Base-by-base conservation (phyloP, 495 filamentous ascomycete genomes). In the Podospora bellae-mahoneyi region DNA sequence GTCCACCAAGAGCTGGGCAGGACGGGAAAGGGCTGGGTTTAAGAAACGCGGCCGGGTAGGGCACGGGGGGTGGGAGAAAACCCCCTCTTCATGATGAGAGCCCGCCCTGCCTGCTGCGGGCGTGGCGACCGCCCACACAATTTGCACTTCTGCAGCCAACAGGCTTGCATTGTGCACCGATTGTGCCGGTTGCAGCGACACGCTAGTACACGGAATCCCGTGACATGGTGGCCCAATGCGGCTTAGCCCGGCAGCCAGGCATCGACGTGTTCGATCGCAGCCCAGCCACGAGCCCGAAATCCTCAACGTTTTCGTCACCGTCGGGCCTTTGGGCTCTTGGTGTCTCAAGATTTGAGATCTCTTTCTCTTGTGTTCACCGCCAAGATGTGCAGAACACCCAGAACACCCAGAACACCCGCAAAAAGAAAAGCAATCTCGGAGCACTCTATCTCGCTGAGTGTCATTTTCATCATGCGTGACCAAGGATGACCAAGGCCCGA, bases 141-240 rank as follows among this genome's bases (percentile, higher is more conserved):
- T 48, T 48, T 26, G 23, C 55, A 58, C 55, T 26, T 26, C 32
- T 69, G 56, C 54, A 28, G 64, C 67, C 71, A 73, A 71, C 74
- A 70, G n/a, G 59, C 62, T 72, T 62, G 67, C 61, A 62, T 63
- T 53, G 61, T 63, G 61, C 61, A 23, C 39, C 57, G 19, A 66
- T 69, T 68, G 32, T 57, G 65, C 69, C 57, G 65, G 39, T 56
- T 66, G 65, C 57, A 57, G 20, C 34, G 69, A 68, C 75, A 73
- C 75, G 75, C 75, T 73, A 68, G 54, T 66, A 74, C 74, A 72
- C 75, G 75, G 76, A 67, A 68, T 76, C 75, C 70, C 74, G 74
- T 76, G 75, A 77, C 71, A 58, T 44, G 15, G n/a, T 63, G 15
- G 18, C 53, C 48, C 18, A 9, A 48, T 62, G 18, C n/a, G 60